Evolutionary conservation across 768 basidiomycete genomes (phyloP).

Genomic region (Mycena albidolilacea): DNA sequence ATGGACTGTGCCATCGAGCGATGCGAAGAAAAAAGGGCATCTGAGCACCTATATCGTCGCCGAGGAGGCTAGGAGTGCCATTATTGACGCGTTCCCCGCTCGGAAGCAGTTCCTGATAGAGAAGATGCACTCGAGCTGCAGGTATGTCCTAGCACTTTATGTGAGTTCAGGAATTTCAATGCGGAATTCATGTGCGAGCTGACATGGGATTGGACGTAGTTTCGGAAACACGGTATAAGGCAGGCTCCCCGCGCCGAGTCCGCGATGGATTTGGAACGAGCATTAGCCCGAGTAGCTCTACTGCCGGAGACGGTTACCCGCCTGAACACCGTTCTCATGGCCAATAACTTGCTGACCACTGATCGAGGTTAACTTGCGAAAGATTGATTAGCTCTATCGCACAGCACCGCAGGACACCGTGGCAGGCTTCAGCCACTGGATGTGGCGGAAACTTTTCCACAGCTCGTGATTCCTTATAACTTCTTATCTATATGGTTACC

Average conservation of each 20-base stretch:
- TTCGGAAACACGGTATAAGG: not conserved
- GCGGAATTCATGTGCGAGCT: not conserved
- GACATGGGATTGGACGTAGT: not conserved
- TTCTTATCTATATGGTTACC: too few relatives aligned
- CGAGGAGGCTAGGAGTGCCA: not conserved
- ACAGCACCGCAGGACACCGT: too few relatives aligned
- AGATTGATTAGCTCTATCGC: too few relatives aligned
- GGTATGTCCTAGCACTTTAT: not conserved
- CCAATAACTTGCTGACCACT: not conserved
- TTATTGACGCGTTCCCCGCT: slow-evolving; percentile 11
- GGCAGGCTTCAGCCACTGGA: too few relatives aligned
- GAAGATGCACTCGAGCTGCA: slow-evolving; percentile 3
- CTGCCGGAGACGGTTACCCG: not conserved
- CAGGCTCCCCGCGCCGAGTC: not conserved
- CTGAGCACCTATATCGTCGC: not conserved
- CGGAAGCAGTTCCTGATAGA: slow-evolving; percentile 5
- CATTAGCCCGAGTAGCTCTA: not conserved
- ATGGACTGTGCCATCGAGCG: not conserved
- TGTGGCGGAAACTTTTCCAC: too few relatives aligned
- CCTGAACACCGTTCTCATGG: not conserved
- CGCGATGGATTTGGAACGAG: slow-evolving; percentile 3
- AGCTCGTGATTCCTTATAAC: too few relatives aligned
- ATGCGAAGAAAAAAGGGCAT: not conserved
- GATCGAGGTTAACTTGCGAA: too few relatives aligned
- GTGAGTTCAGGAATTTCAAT: not conserved